Evolutionary conservation across 148 eudicot genomes (phyloP).

Genomic region (Vaccinium corymbosum): DNA sequence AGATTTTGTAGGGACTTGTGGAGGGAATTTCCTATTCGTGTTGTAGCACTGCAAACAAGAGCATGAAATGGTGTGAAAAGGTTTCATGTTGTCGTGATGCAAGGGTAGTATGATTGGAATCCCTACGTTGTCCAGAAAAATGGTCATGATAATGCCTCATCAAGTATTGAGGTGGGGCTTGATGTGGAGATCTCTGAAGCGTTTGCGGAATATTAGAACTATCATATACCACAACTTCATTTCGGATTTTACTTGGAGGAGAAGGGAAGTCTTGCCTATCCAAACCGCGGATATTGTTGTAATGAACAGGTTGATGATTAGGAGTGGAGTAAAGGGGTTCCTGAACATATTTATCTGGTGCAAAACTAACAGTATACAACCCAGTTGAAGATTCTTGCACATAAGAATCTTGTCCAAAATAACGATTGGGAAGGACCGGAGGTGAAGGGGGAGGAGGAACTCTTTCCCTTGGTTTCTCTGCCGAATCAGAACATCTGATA

Average conservation of each 20-base stretch:
- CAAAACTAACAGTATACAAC: slow-evolving; percentile 23
- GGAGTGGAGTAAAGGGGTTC: slow-evolving; percentile 27
- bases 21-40: slow-evolving; percentile 33
- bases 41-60: slow-evolving; percentile 43
- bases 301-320: slow-evolving; percentile 23
- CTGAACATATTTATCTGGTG: slow-evolving; percentile 21
- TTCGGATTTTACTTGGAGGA: slow-evolving; percentile 17
- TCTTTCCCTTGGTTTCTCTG: slow-evolving; percentile 29
- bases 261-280: slow-evolving; percentile 23
- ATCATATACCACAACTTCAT: slow-evolving; percentile 21
- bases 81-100: slow-evolving; percentile 26
- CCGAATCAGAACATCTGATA: slow-evolving; percentile 31
- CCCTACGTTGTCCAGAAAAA: slow-evolving; percentile 28
- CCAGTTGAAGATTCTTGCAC: slow-evolving; percentile 30
- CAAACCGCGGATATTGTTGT: slow-evolving; percentile 10
- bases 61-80: slow-evolving; percentile 43
- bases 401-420: slow-evolving; percentile 29
- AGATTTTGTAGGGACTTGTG: slow-evolving; percentile 18
- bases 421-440: slow-evolving; percentile 26
- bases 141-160: slow-evolving; percentile 24
- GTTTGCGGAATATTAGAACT: slow-evolving; percentile 34
- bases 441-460: not conserved
- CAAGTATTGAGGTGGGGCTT: slow-evolving; percentile 23
- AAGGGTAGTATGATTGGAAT: slow-evolving; percentile 27
- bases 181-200: slow-evolving; percentile 23